Evolutionary conservation across 768 basidiomycete genomes (phyloP), one percentile per base, ranked within the genome.

Genomic region (Mycena polygramma): DNA sequence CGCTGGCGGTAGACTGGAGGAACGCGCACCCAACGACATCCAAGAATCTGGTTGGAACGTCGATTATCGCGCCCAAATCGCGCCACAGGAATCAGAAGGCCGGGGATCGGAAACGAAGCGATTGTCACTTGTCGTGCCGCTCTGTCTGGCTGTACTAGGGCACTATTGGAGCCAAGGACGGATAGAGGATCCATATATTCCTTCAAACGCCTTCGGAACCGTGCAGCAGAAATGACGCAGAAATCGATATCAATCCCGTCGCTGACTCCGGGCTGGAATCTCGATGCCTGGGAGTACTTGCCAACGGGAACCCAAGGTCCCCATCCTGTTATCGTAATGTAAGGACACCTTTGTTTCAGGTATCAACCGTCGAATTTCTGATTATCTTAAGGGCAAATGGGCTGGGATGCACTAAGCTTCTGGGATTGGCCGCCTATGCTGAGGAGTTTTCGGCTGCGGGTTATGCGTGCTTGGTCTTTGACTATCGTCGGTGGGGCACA

Each of bases 401-500:
- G 0, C 37, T 79, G 36, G 69, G 72, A 14, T 70, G 69, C 30
- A 79, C 72, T 67, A 81, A 81, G 62, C 68, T 68, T 22, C 75
- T 79, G 66, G 74, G 75, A 4, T 69, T 81, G 30, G 68, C 71
- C 2, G 49, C 70, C 4, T 81, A 76, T 53, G 80, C 80, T 0
- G 77, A 78, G 54, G 64, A 67, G 53, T 82, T 80, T 55, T 74
- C 74, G 4, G 63, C 68, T 2, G 68, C 73, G 7, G 80, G 79
- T 8, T 81, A 81, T 61, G 80, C 77, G 1, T 77, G 70, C 49
- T 52, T 81, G 2, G 76, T 81, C 17, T 82, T 82, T 58, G 80
- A 82, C 72, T 82, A 82, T 62, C 76, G 81, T 7, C 73, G 80
- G 0, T 81, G 80, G 80, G 81, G 81, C 1, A 54, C 70, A 2